Base-by-base conservation (phyloP, 2,329 filamentous ascomycete genomes). In the Cryphonectria carpinicola region DNA sequence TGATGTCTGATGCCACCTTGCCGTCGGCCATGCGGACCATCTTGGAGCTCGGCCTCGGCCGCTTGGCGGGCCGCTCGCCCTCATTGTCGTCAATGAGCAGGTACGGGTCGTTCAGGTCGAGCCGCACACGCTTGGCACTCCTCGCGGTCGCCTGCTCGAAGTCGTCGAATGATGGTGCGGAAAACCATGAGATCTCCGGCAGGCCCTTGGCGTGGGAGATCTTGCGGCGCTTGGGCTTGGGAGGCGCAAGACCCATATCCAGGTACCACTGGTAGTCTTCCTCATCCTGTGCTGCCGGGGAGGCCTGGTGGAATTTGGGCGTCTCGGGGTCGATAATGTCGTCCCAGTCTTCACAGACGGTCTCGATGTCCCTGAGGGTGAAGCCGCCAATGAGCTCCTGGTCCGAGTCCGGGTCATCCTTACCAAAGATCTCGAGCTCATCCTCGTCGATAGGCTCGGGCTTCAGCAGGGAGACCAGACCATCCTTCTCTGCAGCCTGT, bases 291-390 rank as follows among this genome's bases (percentile, higher is more conserved):
- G 77, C 74, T 32, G 52, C 72, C 7, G 72, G 70, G 11, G 71
- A 67, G 6, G 66, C 37, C 11, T 70, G 58, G 39, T 56, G 70
- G 19, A 69, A n/a, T 22, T 49, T 56, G 17, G 70, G 17, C 43
- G 72, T 86, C 78, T 35, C 85, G 37, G 84, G 80, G 32, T 87
- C 82, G 66, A 90, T 89, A 62, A 89, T 86, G 25, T 89, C 81
- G 69, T 93, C 90, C 92, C 94, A 98, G 78, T 98, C 93, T 71
- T 93, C 89, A 77, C 95, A 98, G 7, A 96, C 89, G 63, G 97
- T 88, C 70, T 93, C 89, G 69, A 99, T 89, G 76, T 98, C 95
- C 67, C 91, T 88, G 80, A 95, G 87, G 0, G 88, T 92, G 72
- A 93, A 89, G 1, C 93, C 93, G 43, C 90, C 93, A 25, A 96